Evolutionary conservation across 2,329 filamentous ascomycete species (phyloP).

Genomic region (Ophioceras dolichostomum): DNA sequence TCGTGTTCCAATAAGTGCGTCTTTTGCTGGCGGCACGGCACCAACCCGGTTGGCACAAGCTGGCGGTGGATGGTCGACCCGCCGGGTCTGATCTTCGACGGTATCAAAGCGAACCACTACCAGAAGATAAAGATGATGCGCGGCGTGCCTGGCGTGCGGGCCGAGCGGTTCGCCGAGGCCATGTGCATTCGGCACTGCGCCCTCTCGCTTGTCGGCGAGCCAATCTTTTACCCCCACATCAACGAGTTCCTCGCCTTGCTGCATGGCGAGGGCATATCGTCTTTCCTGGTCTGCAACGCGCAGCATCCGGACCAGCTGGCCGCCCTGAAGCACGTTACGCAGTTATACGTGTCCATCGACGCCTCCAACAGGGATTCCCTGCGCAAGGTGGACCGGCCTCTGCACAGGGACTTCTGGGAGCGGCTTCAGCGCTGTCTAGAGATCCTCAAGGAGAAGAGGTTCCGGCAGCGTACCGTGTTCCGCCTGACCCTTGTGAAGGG

Average conservation of each 20-base stretch:
- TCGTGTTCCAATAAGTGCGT: conserved; percentile 98
- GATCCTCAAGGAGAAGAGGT: conserved; percentile 72
- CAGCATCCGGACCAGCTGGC: conserved; percentile 89
- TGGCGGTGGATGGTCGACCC: conserved; percentile 96
- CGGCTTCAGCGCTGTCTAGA: conserved; percentile 84
- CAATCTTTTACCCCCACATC: conserved; percentile 98
- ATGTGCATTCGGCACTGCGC: conserved; percentile 92
- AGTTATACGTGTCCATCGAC: conserved; percentile 94
- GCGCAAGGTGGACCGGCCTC: conserved; percentile 76
- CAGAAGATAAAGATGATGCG: conserved; percentile 97
- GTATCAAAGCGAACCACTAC: conserved; percentile 86
- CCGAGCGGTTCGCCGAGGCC: conserved; percentile 84
- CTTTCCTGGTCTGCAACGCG: conserved; percentile 92
- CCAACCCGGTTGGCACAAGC: conserved; percentile 90
- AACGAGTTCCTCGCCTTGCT: conserved; percentile 81
- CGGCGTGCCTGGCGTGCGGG: conserved; percentile 82
- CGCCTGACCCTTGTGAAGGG: conserved; percentile 92
- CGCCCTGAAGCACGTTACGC: conserved; percentile 72
- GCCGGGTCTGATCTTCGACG: conserved; percentile 78
- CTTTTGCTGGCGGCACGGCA: conserved; percentile 97
- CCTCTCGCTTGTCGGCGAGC: conserved; percentile 82
- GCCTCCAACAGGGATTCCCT: conserved; percentile 82
- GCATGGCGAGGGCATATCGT: conserved; percentile 77
- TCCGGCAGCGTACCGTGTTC: conserved; percentile 86
- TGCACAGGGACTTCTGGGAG: conserved; percentile 97